phyloP scores from a whole-genome alignment of 805 yeast genomes.

The Candida patagonica region DNA sequence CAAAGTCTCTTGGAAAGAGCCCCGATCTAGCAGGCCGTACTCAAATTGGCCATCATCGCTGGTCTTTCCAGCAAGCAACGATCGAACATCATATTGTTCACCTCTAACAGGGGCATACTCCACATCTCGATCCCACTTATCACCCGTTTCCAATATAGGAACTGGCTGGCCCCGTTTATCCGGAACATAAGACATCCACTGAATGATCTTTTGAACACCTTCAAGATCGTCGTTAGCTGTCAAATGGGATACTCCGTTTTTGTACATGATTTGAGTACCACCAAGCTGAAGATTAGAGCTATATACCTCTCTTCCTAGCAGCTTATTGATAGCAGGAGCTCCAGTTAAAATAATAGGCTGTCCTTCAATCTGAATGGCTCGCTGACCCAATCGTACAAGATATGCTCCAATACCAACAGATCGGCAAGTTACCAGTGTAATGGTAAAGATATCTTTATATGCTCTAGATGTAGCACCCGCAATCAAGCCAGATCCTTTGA shows the following conservation, averaged over 20 bases:
- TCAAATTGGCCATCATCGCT: conserved; percentile 71
- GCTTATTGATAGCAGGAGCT: conserved; percentile 96
- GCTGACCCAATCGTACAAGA: conserved; percentile 94
- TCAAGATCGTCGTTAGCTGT: conserved; percentile 96
- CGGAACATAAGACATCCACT: conserved; percentile 94
- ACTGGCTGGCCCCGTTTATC: conserved; percentile 83
- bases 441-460: conserved; percentile 93
- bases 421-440: conserved; percentile 98
- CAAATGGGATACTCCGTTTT: conserved; percentile 95
- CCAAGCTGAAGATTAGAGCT: conserved; percentile 95
- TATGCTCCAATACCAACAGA: conserved; percentile 99
- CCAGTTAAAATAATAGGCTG: conserved; percentile 98
- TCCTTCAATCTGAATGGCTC: conserved; percentile 98
- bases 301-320: conserved; percentile 94
- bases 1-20: conserved; percentile 90
- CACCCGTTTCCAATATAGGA: conserved; percentile 71
- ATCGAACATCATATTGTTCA: conserved; percentile 82
- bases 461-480: conserved; percentile 99
- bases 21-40: conserved; percentile 83
- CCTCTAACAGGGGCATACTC: conserved; percentile 65
- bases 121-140: conserved; percentile 89
- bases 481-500: conserved; percentile 95
- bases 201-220: conserved; percentile 89
- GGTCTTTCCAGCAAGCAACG: conserved; percentile 83
- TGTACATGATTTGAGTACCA: conserved; percentile 98